These are phyloP conservation scores for Oropetium thomaeum DNA, from an alignment of 176 grass and related monocot species.

Conservation along the genomic window DNA sequence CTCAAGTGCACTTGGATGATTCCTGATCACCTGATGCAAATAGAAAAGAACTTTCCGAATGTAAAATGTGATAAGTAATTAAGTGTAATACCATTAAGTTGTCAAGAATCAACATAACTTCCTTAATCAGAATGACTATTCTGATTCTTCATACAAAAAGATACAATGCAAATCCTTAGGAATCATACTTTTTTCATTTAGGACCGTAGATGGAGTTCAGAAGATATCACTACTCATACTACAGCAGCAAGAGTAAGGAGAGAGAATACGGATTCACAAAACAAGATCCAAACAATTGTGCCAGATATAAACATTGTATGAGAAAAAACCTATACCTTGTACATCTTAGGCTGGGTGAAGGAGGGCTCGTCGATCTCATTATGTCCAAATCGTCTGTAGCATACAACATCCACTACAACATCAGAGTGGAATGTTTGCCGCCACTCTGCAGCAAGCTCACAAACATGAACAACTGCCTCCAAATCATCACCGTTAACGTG, in stretches of 20 bases:
- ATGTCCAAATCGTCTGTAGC: slow-evolving; percentile 91
- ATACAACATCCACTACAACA: slow-evolving; percentile 89
- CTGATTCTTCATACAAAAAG: slow-evolving; percentile 8
- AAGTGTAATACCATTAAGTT: slow-evolving; percentile 10
- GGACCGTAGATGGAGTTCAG: not conserved
- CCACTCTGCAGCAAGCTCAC: slow-evolving; percentile 93
- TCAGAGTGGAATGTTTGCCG: slow-evolving; percentile 92
- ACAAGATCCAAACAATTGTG: not conserved
- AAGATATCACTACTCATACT: slow-evolving; percentile 8
- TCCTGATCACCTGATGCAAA: slow-evolving; percentile 63
- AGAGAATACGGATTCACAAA: not conserved
- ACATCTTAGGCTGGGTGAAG: slow-evolving; percentile 98
- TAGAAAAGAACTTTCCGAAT: not conserved
- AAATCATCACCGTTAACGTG: slow-evolving; percentile 97
- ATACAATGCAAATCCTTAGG: not conserved
- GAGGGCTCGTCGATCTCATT: slow-evolving; percentile 98
- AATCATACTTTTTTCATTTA: not conserved
- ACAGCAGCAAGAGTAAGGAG: slow-evolving; percentile 1
- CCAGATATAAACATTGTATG: not conserved
- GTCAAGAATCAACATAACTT: not conserved
- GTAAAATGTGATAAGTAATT: not conserved
- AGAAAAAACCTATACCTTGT: slow-evolving; percentile 50
- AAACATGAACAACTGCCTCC: slow-evolving; percentile 88
- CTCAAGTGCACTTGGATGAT: slow-evolving; percentile 77
- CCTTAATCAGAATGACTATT: not conserved